These are phyloP conservation scores for Osmanthus fragrans DNA, from an alignment of 257 asterid species.

Conservation along the genomic window DNA sequence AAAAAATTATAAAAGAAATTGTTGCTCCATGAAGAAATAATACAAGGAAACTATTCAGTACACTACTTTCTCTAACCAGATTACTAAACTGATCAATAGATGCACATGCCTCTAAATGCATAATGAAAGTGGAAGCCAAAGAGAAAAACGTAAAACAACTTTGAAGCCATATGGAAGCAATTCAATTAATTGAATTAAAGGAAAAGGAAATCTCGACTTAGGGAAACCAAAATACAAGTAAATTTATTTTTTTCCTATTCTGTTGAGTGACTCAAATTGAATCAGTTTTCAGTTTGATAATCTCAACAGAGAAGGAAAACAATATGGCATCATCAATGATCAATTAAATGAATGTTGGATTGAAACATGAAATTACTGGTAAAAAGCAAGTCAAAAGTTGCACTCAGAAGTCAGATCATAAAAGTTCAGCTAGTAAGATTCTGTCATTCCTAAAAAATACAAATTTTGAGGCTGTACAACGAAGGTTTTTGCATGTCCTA, in stretches of 20 bases:
- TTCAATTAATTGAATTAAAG: no score
- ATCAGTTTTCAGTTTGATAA: neutral
- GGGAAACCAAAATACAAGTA: slow-evolving; percentile 48
- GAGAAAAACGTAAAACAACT: no score
- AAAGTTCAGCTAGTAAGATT: neutral
- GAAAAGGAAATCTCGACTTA: no score
- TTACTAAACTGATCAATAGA: no score
- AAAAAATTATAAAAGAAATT: no score
- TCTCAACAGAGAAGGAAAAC: neutral
- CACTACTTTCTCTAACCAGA: no score
- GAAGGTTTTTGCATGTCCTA: slow-evolving; percentile 1
- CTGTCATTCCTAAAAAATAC: neutral
- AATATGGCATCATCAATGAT: neutral
- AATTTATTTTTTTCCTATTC: neutral
- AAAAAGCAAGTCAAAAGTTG: neutral
- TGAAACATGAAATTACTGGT: neutral
- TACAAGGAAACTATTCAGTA: no score
- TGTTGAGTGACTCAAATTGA: neutral
- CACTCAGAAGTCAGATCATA: neutral
- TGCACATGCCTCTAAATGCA: no score
- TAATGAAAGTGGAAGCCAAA: no score
- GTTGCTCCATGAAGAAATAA: no score
- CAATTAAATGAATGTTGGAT: neutral
- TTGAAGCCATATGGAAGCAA: no score
- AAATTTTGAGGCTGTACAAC: neutral